Conservation (phyloP, 2,329 filamentous ascomycete genomes). For the Fusarium hainanense region DNA sequence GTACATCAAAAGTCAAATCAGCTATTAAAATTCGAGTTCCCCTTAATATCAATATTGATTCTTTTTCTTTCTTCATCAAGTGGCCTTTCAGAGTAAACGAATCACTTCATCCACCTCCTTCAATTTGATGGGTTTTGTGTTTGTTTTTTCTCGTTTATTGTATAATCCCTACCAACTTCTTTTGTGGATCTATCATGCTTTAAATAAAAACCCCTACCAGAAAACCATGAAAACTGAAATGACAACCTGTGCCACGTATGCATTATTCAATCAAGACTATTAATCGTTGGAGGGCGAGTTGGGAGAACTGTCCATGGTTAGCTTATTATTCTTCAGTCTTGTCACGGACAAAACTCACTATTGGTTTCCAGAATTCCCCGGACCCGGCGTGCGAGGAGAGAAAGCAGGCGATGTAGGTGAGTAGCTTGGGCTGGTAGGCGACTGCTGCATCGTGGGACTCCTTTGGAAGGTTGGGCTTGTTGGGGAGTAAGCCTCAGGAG, state of each 20-base stretch:
- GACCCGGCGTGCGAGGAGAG: slow-evolving; percentile 59
- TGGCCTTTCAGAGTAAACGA: slow-evolving; percentile 10
- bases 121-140: slow-evolving; percentile 26
- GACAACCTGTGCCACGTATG: slow-evolving; percentile 50
- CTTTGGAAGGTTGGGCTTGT: slow-evolving; percentile 71
- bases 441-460: slow-evolving; percentile 65
- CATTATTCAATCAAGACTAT: slow-evolving; percentile 50
- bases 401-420: slow-evolving; percentile 70
- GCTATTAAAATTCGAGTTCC: slow-evolving; percentile 43
- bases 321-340: background rate
- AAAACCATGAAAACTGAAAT: slow-evolving; percentile 43
- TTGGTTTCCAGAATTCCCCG: slow-evolving; percentile 57
- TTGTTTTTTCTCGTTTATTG: slow-evolving; percentile 31
- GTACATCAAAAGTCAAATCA: slow-evolving; percentile 42
- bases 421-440: slow-evolving; percentile 76
- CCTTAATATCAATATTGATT: slow-evolving; percentile 2
- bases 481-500: slow-evolving; percentile 71
- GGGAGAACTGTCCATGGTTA: slow-evolving; percentile 56
- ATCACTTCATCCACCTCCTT: slow-evolving; percentile 9
- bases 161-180: slow-evolving; percentile 33
- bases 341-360: slow-evolving; percentile 48
- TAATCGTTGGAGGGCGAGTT: slow-evolving; percentile 57
- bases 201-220: slow-evolving; percentile 27
- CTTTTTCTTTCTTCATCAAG: slow-evolving; percentile 18
- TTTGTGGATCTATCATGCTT: slow-evolving; percentile 48